phyloP scores from a whole-genome alignment of 2,329 filamentous ascomycete species.

The Cercospora sojina region DNA sequence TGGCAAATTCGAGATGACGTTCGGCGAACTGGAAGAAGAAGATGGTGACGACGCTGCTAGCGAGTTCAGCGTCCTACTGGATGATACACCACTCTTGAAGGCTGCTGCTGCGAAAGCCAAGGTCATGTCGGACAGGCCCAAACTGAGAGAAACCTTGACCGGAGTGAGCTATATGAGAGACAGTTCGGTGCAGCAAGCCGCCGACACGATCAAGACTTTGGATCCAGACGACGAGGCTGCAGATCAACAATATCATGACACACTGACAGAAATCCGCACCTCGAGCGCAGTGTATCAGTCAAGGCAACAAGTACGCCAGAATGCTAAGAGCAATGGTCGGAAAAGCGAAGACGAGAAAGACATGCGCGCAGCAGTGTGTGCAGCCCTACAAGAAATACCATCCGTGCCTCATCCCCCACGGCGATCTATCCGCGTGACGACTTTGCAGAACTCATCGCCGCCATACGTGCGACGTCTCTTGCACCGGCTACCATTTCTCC shows the following conservation, averaged over 20 bases:
- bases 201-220: conserved; percentile 45
- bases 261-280: conserved; percentile 44
- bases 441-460: conserved; percentile 46
- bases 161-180: conserved; percentile 42
- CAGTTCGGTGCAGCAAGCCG: conserved; percentile 39
- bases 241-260: conserved; percentile 44
- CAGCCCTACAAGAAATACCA: conserved; percentile 49
- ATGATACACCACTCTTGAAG: conserved; percentile 48
- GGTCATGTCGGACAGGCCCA: conserved; percentile 25
- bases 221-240: conserved; percentile 49
- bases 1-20: conserved; percentile 53
- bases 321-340: conserved; percentile 36
- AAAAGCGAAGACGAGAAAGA: conserved; percentile 45
- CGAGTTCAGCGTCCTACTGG: conserved; percentile 43
- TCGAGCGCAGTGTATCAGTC: conserved; percentile 43
- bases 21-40: conserved; percentile 41
- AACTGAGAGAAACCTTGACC: conserved; percentile 40
- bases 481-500: conserved; percentile 52
- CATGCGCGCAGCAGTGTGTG: conserved; percentile 52
- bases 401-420: conserved; percentile 53
- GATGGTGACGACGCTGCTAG: conserved; percentile 41
- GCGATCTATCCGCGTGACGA: conserved; percentile 51
- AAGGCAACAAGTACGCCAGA: conserved; percentile 34
- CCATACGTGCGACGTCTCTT: conserved; percentile 46
- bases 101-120: conserved; percentile 43